Base-by-base conservation (phyloP, 768 basidiomycete genomes). In the Mycena leptocephala region DNA sequence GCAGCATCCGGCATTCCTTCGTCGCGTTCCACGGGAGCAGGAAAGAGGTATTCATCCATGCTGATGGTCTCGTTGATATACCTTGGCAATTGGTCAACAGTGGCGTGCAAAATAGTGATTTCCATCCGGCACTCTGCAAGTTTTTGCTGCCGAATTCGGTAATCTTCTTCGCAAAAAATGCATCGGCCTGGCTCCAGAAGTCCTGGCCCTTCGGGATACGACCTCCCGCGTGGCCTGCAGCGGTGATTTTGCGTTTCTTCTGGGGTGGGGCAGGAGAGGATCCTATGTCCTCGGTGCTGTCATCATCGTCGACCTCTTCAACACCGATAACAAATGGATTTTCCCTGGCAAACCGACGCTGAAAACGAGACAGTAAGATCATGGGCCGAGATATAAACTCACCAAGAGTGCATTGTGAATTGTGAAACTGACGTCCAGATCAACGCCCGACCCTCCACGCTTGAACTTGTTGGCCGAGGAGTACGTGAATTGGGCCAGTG, bases 111-210 rank as follows among this genome's bases (percentile, higher is more conserved):
- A n/a, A n/a, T n/a, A n/a, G n/a, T n/a, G n/a, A n/a, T 62, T 65
- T 65, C 63, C 63, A 65, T 10, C 63, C 63, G 10, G 63, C 37
- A 26, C 63, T 20, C 63, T 43, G 63, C 3, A 65, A 32, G 43
- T 46, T 65, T 30, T 65, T 65, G 41, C 63, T 65, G 18, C 63
- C 63, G 46, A 65, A 65, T 22, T 43, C 24, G 3, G 16, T 20
- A 14, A 65, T 65, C 39, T 65, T 43, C 43, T 9, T 28, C 26
- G 41, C 41, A 30, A 65, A 65, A 32, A 65, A 65, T 13, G 39
- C 5, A 18, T 65, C 63, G 8, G 28, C 63, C n/a, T 28, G 63
- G 43, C 63, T 48, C 63, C 63, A 65, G 46, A 65, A 65, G 35
- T 65, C 63, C 43, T 65, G 26, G 8, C 63, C 63, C 11, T 65